phyloP scores from a whole-genome alignment of 1,139 yeast genomes.

The Saccharomyces hybrid region DNA sequence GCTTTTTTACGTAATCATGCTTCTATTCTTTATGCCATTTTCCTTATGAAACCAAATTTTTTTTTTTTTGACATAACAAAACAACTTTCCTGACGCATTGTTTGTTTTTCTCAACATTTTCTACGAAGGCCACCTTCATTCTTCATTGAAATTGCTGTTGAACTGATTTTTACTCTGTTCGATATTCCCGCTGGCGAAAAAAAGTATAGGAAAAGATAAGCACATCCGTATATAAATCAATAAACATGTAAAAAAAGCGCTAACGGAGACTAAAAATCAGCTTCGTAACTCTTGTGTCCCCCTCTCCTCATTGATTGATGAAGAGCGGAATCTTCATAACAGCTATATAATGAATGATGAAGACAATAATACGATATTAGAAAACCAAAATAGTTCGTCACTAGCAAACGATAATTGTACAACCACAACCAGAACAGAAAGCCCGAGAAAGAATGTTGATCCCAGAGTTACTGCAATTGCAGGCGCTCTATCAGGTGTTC shows the following conservation, averaged over 20 bases:
- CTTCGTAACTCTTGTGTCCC: no score
- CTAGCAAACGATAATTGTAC: background rate
- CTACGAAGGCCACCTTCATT: background rate
- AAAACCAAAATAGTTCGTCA: background rate
- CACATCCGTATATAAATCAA: background rate
- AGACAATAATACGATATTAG: background rate
- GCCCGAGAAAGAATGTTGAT: conserved; percentile 12
- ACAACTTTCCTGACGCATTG: background rate
- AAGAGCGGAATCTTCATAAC: background rate
- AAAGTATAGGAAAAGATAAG: background rate
- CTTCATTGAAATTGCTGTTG: background rate
- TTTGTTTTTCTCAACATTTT: background rate
- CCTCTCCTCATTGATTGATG: background rate
- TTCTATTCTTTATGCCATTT: background rate
- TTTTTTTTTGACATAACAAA: background rate
- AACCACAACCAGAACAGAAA: background rate
- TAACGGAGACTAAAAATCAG: background rate
- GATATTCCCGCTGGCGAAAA: background rate
- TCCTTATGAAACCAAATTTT: background rate
- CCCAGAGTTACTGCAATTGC: conserved; percentile 53
- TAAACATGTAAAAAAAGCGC: background rate
- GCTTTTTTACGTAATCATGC: conserved; percentile 1
- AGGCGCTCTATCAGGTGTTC: conserved; percentile 88
- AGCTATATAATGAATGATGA: background rate
- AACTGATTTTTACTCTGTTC: background rate